phyloP scores from a whole-genome alignment of 2,329 filamentous ascomycete species.

The Fusarium foetens region DNA sequence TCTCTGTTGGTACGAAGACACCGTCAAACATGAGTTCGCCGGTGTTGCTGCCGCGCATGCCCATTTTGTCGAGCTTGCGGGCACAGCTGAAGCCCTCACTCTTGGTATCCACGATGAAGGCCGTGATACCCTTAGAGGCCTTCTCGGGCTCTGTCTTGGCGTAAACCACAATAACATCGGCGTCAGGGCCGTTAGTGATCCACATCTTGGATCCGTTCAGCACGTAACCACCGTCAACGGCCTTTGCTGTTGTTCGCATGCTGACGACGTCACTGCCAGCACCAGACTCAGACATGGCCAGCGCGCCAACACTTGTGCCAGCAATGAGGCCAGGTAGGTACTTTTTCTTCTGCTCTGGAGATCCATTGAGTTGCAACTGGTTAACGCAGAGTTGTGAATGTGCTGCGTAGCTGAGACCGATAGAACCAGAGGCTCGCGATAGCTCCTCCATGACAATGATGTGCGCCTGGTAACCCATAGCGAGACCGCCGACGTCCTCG shows the following conservation, averaged over 20 bases:
- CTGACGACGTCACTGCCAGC: conserved; percentile 93
- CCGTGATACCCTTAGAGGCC: conserved; percentile 91
- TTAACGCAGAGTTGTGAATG: conserved; percentile 98
- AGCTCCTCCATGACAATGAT: conserved; percentile 96
- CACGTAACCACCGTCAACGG: conserved; percentile 84
- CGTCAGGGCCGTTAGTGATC: conserved; percentile 98
- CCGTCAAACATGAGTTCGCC: conserved; percentile 92
- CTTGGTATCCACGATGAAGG: conserved; percentile 84
- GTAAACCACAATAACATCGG: conserved; percentile 94
- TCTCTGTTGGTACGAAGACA: conserved; percentile 86
- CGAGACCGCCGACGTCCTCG: conserved; percentile 88
- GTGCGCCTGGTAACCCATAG: conserved; percentile 96
- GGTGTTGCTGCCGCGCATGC: conserved; percentile 97
- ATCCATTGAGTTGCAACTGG: conserved; percentile 91
- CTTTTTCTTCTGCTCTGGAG: conserved; percentile 78
- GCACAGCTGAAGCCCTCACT: conserved; percentile 83
- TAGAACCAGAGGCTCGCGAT: conserved; percentile 83
- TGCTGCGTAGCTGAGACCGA: conserved; percentile 92
- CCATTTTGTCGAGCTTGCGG: conserved; percentile 95
- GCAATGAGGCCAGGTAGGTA: conserved; percentile 85
- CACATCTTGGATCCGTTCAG: conserved; percentile 97
- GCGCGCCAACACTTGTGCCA: conserved; percentile 82
- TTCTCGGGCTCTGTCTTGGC: conserved; percentile 88
- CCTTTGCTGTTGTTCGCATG: conserved; percentile 88
- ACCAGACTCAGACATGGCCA: conserved; percentile 95